Base-by-base conservation (phyloP, 306 rosid species). In the Malus orientalis region DNA sequence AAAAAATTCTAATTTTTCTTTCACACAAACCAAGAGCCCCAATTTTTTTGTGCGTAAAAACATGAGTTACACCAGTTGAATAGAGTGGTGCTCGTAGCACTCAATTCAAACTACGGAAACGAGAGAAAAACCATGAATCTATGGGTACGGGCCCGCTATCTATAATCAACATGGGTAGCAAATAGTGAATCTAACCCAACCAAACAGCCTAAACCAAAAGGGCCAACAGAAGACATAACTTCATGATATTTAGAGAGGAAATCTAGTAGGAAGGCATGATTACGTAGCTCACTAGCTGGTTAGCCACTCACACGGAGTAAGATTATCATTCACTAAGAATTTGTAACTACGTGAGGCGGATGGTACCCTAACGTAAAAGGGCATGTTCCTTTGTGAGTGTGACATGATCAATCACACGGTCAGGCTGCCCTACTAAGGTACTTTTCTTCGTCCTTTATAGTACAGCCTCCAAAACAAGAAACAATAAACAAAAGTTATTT, bases 11-110 rank as follows among this genome's bases (percentile, higher is more conserved):
- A 2, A 36, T 36, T 36, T 36, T 36, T 36, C 2, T 36, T 36
- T 38, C 1, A 7, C 42, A 38, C 0, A 7, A 38, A 38, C 0
- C 0, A 6, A 7, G 42, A 6, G 42, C 9, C 9, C 8, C 9
- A 38, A 7, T 38, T 6, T 38, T 38, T 38, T 38, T 38, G 42
- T 1, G 10, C 2, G 0, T 38, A 38, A 6, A 2, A 38, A 38
- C 1, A 36, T 51, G 8, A 0, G 2, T 51, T 16, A 51, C 19
- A 51, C 0, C 8, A 51, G 8, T 2, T 51, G 20, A 0, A 5
- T 0, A 4, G 0, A 49, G 19, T 2, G 1, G 8, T 15, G 55
- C 18, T 15, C 2, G 20, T 49, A 5, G 1, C 0, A 2, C 20
- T 51, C 3, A 5, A 51, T 51, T 51, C 20, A 15, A 16, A 38